Evolutionary conservation across 2,329 filamentous ascomycete genomes (phyloP), one percentile per base, ranked within the genome.

Genomic region (Ceratocystis lukuohia): DNA sequence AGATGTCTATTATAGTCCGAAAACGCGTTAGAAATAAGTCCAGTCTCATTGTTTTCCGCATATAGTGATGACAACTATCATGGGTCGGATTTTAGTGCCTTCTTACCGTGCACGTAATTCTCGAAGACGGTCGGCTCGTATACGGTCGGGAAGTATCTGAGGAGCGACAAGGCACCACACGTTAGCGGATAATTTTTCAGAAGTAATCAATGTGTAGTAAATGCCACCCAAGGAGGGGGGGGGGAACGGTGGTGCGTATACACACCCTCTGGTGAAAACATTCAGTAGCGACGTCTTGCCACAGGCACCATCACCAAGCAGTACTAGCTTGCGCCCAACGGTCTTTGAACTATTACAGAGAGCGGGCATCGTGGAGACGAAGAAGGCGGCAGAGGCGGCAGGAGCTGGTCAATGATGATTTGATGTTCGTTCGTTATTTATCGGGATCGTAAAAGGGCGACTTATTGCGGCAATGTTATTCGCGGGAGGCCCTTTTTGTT

Each of bases 51-150:
- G 57, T 61, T 7, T 20, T 61, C 37, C 10, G 37, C 10, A 41
- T 12, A 12, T 41, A 41, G 57, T 5, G 12, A 3, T 61, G 25
- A 22, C 30, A 7, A 22, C 7, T 61, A 25, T 41, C 22, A 20
- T 20, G 22, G 17, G 41, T 15, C 8, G 45, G 28, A 33, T 10
- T 41, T 41, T 6, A 25, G 12, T 15, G 22, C 10, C 53, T 12
- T 37, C 82, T 74, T 82, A 95, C 90, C 91, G 76, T 99, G 93
- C 70, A 99, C 93, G 77, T 97, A 99, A 78, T 99, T 99, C 76
- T 99, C 93, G 77, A 96, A 96, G 70, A 96, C 93, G 45, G 93
- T 99, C 65, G 94, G 94, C 77, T 97, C 92, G 79, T 97, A 97
- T 73, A 97, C 93, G 67, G 93, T 96, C 64, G 93, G 93, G 76